phyloP scores from a whole-genome alignment of 306 rosid genomes.

The Medicago truncatula region DNA sequence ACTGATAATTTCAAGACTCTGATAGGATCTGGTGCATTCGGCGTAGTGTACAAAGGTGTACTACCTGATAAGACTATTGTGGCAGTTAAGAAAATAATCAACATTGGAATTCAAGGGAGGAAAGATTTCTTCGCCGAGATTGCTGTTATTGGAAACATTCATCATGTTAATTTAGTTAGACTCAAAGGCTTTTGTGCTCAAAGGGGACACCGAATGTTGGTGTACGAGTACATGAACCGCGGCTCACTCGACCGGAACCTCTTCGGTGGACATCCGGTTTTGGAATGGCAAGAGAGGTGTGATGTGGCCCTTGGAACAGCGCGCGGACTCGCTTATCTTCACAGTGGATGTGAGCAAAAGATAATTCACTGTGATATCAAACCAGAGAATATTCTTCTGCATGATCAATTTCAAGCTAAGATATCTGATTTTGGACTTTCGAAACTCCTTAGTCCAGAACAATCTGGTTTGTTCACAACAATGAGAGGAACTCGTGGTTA shows the following conservation, averaged over 20 bases:
- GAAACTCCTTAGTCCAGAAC: slow-evolving; percentile 77
- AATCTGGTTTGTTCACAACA: slow-evolving; percentile 88
- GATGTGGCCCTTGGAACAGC: slow-evolving; percentile 87
- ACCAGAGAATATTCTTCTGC: slow-evolving; percentile 90
- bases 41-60: slow-evolving; percentile 79
- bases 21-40: slow-evolving; percentile 93
- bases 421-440: slow-evolving; percentile 95
- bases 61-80: slow-evolving; percentile 71
- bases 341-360: slow-evolving; percentile 79
- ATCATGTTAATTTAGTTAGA: slow-evolving; percentile 83
- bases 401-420: slow-evolving; percentile 75
- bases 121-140: slow-evolving; percentile 93
- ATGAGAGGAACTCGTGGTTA: slow-evolving; percentile 97
- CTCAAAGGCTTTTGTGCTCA: slow-evolving; percentile 84
- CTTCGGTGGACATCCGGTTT: slow-evolving; percentile 66
- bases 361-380: slow-evolving; percentile 93
- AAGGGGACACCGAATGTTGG: slow-evolving; percentile 75
- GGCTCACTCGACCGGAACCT: slow-evolving; percentile 82
- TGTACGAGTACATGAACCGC: slow-evolving; percentile 90
- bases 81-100: slow-evolving; percentile 88
- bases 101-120: slow-evolving; percentile 79
- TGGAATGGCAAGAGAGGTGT: slow-evolving; percentile 90
- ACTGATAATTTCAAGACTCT: slow-evolving; percentile 76
- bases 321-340: slow-evolving; percentile 91
- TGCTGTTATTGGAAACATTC: slow-evolving; percentile 84